These are phyloP conservation scores for Chaetomiaceae sp. DNA, from an alignment of 2,329 filamentous ascomycete genomes.

Conservation along the genomic window DNA sequence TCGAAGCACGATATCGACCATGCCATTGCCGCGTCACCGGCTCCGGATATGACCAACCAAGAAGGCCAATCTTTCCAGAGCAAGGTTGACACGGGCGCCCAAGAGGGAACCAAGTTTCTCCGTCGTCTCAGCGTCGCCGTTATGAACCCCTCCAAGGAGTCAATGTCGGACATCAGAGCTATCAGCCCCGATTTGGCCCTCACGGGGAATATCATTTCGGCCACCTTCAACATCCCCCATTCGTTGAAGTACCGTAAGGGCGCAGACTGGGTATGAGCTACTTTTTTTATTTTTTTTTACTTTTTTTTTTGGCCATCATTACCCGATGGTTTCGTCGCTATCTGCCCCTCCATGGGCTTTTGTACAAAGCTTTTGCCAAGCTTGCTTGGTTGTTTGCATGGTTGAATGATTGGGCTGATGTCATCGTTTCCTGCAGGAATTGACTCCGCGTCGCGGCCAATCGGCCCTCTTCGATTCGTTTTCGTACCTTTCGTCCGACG, in stretches of 20 bases:
- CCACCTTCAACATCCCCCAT: slow-evolving; percentile 60
- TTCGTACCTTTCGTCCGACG: slow-evolving; percentile 76
- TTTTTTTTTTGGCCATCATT: too few species aligned
- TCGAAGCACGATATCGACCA: slow-evolving; percentile 20
- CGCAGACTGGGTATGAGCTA: slow-evolving; percentile 55
- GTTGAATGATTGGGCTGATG: slow-evolving; percentile 27
- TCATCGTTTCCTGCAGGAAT: slow-evolving; percentile 48
- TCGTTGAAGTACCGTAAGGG: slow-evolving; percentile 54
- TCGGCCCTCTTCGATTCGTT: slow-evolving; percentile 93
- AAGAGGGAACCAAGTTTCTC: slow-evolving; percentile 39
- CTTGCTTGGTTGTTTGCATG: slow-evolving; percentile 19
- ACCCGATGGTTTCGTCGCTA: neutral
- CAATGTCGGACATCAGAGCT: slow-evolving; percentile 51
- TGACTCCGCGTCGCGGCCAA: slow-evolving; percentile 75
- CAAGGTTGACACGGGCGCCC: slow-evolving; percentile 32
- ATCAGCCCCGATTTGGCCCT: slow-evolving; percentile 54
- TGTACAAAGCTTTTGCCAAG: slow-evolving; percentile 13
- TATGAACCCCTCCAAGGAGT: slow-evolving; percentile 40
- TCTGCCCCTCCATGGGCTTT: neutral
- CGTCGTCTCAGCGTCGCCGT: slow-evolving; percentile 40
- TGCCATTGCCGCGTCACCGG: slow-evolving; percentile 27
- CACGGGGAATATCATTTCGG: slow-evolving; percentile 63
- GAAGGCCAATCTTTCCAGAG: slow-evolving; percentile 21
- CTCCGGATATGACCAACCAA: slow-evolving; percentile 17
- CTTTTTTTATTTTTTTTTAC: neutral